phyloP scores from a whole-genome alignment of 2,329 filamentous ascomycete species.

The Neocucurbitaria cava region DNA sequence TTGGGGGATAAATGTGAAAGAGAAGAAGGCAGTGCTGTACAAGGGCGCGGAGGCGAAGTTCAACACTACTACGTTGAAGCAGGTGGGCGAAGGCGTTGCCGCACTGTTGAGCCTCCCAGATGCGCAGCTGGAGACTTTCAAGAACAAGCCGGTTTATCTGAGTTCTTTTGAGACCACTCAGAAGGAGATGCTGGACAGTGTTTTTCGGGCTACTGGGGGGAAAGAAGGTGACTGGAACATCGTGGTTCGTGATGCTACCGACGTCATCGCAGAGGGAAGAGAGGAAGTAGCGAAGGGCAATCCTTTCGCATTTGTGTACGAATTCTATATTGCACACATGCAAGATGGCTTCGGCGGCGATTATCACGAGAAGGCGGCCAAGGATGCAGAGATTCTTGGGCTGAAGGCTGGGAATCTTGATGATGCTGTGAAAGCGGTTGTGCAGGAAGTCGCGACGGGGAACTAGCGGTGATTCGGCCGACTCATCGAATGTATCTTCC shows the following conservation, averaged over 20 bases:
- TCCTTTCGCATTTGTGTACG: conserved; percentile 48
- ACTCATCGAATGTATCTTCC: too few relatives aligned
- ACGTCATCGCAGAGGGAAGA: conserved; percentile 58
- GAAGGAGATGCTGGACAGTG: conserved; percentile 7
- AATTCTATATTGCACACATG: conserved; percentile 39
- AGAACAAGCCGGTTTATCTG: conserved; percentile 41
- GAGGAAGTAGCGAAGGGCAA: conserved; percentile 55
- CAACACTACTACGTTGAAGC: conserved; percentile 7
- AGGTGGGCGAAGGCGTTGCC: conserved; percentile 6
- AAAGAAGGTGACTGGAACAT: conserved; percentile 46
- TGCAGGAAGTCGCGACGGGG: neutral
- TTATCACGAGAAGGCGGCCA: conserved; percentile 5
- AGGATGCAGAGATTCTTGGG: conserved; percentile 52
- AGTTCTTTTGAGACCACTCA: conserved; percentile 35
- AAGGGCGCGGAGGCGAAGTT: conserved; percentile 2
- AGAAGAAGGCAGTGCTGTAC: conserved; percentile 4
- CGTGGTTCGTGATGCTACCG: conserved; percentile 51
- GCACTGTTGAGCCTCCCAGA: conserved; percentile 6
- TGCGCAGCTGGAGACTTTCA: conserved; percentile 3
- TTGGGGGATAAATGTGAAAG: conserved; percentile 7
- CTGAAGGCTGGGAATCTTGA: conserved; percentile 66
- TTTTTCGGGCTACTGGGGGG: conserved; percentile 3
- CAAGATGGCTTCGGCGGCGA: conserved; percentile 10
- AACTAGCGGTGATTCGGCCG: too few relatives aligned
- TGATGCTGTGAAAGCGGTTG: conserved; percentile 56